phyloP scores from a whole-genome alignment of 768 basidiomycete genomes.

The Lentinula boryana region DNA sequence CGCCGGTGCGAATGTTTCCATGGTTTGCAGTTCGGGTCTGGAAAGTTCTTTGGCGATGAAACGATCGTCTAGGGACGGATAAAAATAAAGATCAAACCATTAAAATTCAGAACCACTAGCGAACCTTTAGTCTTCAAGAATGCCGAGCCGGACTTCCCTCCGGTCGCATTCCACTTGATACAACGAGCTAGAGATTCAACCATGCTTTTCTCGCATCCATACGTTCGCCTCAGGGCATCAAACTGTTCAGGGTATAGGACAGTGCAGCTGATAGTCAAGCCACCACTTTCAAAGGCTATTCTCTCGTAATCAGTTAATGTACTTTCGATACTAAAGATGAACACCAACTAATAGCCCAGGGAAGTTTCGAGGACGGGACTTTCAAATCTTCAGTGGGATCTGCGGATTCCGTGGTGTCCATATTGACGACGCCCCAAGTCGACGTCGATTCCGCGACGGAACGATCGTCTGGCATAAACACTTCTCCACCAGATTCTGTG shows the following conservation, averaged over 20 bases:
- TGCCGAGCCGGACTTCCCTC: constrained; percentile 95
- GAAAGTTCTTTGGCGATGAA: constrained; percentile 98
- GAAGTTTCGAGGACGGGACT: constrained; percentile 70
- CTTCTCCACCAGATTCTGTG: constrained; percentile 61
- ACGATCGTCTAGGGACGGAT: constrained; percentile 68
- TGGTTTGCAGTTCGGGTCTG: constrained; percentile 82
- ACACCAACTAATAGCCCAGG: constrained; percentile 74
- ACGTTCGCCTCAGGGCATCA: constrained; percentile 85
- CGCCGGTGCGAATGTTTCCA: constrained; percentile 94
- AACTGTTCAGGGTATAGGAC: constrained; percentile 97
- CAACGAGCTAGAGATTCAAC: constrained; percentile 91
- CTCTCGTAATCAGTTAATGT: neutral
- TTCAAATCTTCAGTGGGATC: constrained; percentile 76
- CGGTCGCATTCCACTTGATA: constrained; percentile 92
- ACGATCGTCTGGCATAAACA: constrained; percentile 88
- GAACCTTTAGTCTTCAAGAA: constrained; percentile 93
- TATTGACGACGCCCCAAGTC: constrained; percentile 89
- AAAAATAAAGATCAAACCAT: neutral
- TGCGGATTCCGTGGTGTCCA: constrained; percentile 58
- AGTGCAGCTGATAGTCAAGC: constrained; percentile 87
- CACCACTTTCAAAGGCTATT: constrained; percentile 84
- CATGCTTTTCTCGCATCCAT: constrained; percentile 91
- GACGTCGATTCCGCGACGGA: constrained; percentile 80
- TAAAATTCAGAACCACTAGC: neutral
- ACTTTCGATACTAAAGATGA: neutral